Base-by-base conservation (phyloP, 495 filamentous ascomycete species). In the Podospora pseudoanserina region DNA sequence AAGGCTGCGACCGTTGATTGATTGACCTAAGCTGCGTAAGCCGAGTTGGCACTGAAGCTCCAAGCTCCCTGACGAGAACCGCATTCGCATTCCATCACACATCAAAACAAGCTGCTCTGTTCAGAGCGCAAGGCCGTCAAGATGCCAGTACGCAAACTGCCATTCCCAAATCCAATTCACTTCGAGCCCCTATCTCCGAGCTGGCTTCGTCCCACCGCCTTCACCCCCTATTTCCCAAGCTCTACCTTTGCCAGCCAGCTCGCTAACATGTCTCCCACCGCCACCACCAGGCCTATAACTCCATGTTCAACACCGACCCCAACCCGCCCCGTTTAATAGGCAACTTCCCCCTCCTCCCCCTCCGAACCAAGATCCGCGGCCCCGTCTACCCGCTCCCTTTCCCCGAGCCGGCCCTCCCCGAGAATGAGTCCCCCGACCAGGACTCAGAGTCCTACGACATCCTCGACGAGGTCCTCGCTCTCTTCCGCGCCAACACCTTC, bases 401-500 rank as follows among this genome's bases (percentile, higher is more conserved):
- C 67, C 76, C 81, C 61, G 78, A 78, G 70, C 86, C 90, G 67
- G 81, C 89, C 9, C 87, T 97, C 20, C 86, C 91, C 16, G 79
- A 90, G 59, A 82, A 83, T 79, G 83, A 87, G 73, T 88, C 89
- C 66, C 88, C 97, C 70, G 89, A 96, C 78, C 87, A 92, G 49
- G 90, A 93, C 75, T 88, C 86, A 78, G 91, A 95, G 76, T 90
- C 88, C 70, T 98, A 98, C 83, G 95, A 99, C 84, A 89, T 93
- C 65, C 85, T 97, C 9, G 95, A 99, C 80, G 95, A 99, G 81
- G 89, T 94, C 32, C 86, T 99, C 61, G 88, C 87, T 2, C 87
- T 97, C 32, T 99, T 97, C 86, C 92, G 95, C 63, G 94, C 96
- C 77, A 98, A 99, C 83, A 97, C 95, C 55, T 89, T 99, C 76